phyloP scores from a whole-genome alignment of 2,329 filamentous ascomycete species.

The Penicillium sp. region DNA sequence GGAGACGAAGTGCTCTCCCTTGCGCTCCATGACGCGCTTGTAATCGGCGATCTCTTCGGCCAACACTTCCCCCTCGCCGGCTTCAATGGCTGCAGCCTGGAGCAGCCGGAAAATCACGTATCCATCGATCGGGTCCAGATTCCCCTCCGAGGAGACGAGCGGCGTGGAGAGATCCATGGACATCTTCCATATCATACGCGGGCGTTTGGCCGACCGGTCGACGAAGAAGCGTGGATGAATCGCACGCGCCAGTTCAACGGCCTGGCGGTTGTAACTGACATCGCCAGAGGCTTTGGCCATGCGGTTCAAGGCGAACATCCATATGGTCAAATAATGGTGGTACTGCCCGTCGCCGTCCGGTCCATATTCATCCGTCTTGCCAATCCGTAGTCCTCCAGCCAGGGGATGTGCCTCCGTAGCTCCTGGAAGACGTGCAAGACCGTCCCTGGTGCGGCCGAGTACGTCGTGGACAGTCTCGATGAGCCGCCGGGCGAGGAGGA shows the following conservation, averaged over 20 bases:
- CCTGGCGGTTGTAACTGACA: slow-evolving; percentile 50
- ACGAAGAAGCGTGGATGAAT: slow-evolving; percentile 55
- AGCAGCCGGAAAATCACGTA: slow-evolving; percentile 52
- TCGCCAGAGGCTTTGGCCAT: slow-evolving; percentile 50
- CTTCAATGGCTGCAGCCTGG: slow-evolving; percentile 41
- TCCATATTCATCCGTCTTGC: slow-evolving; percentile 51
- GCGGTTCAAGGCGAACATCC: slow-evolving; percentile 62
- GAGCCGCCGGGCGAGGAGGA: slow-evolving; percentile 51
- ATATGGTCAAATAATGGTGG: slow-evolving; percentile 60
- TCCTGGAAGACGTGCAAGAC: slow-evolving; percentile 46
- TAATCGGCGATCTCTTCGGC: slow-evolving; percentile 55
- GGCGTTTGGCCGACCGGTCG: slow-evolving; percentile 31
- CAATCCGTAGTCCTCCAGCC: slow-evolving; percentile 57
- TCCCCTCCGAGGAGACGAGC: slow-evolving; percentile 53
- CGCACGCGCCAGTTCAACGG: slow-evolving; percentile 52
- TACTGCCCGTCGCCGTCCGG: slow-evolving; percentile 59
- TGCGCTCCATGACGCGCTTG: slow-evolving; percentile 47
- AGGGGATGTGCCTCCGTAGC: slow-evolving; percentile 54
- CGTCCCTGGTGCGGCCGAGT: slow-evolving; percentile 54
- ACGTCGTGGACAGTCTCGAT: slow-evolving; percentile 53
- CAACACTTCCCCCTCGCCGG: slow-evolving; percentile 37
- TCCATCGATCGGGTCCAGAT: slow-evolving; percentile 57
- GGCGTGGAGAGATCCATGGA: slow-evolving; percentile 48
- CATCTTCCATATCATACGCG: slow-evolving; percentile 58
- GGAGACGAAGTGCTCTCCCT: slow-evolving; percentile 47